Percentiles rank a stretch among this genome's conserved stretches.
Conservation (phyloP, 2,329 filamentous ascomycete species). For the Sordariomycetes sp. region DNA sequence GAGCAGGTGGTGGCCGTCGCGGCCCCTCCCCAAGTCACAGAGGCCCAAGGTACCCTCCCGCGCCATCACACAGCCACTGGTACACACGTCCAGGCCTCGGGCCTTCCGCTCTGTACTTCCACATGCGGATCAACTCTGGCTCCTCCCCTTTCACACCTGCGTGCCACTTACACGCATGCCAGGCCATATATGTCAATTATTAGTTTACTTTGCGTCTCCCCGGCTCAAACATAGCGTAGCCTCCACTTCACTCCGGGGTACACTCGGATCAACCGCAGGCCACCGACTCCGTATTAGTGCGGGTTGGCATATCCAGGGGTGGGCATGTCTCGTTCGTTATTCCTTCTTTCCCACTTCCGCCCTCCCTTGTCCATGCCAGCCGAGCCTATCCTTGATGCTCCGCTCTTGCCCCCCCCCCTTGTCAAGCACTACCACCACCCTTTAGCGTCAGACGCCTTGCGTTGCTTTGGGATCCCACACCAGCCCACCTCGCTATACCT, state of each 20-base stretch:
- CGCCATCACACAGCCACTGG: background rate
- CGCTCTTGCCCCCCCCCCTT: background rate
- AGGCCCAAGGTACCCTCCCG: background rate
- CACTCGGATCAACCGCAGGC: background rate
- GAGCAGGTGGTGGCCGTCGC: background rate
- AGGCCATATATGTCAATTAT: constrained; percentile 3
- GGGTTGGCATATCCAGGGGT: background rate
- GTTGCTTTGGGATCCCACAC: background rate
- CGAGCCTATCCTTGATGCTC: background rate
- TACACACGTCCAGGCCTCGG: background rate
- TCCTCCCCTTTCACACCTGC: background rate
- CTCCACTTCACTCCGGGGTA: background rate
- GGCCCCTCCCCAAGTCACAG: background rate
- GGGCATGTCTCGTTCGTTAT: constrained; percentile 1
- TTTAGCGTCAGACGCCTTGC: background rate
- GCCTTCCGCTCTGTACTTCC: background rate
- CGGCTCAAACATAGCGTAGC: constrained; percentile 4
- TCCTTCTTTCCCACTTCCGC: background rate
- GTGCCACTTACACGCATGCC: background rate
- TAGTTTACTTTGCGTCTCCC: background rate
- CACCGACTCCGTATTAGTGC: background rate
- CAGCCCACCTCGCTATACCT: constrained; percentile 2
- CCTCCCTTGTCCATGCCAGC: background rate
- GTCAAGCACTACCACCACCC: background rate
- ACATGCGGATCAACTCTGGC: background rate